Conservation (phyloP, 1,139 yeast genomes). For the Eremothecium gossypii region DNA sequence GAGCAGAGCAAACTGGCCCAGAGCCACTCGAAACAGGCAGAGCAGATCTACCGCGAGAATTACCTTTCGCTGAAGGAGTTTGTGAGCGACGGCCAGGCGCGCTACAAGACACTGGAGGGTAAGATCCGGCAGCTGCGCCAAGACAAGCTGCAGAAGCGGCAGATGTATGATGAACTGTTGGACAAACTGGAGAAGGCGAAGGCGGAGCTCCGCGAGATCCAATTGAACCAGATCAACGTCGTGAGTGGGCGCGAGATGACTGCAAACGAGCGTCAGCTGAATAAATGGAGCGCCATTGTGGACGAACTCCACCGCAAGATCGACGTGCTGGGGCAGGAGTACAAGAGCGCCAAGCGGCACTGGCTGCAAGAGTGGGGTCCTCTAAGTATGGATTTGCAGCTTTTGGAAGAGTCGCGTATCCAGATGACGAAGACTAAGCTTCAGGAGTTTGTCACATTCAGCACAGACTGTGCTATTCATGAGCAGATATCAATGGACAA, state of each 20-base stretch:
- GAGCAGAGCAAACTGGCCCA: slow-evolving; percentile 22
- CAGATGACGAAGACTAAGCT: slow-evolving; percentile 66
- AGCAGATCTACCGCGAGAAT: slow-evolving; percentile 20
- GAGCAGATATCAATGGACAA: slow-evolving; percentile 25
- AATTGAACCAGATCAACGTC: slow-evolving; percentile 46
- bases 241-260: slow-evolving; percentile 75
- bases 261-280: slow-evolving; percentile 52
- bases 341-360: slow-evolving; percentile 45
- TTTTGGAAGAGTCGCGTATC: slow-evolving; percentile 68
- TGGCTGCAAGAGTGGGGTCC: slow-evolving; percentile 78
- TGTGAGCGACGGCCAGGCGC: slow-evolving; percentile 22
- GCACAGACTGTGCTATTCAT: slow-evolving; percentile 20
- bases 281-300: slow-evolving; percentile 44
- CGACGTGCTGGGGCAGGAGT: slow-evolving; percentile 50
- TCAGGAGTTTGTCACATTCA: slow-evolving; percentile 57
- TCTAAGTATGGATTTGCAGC: slow-evolving; percentile 61
- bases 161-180: slow-evolving; percentile 22
- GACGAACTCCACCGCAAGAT: slow-evolving; percentile 40
- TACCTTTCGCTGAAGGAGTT: slow-evolving; percentile 19
- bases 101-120: slow-evolving; percentile 63
- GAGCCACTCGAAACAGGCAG: slow-evolving; percentile 26
- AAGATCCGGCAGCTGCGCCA: slow-evolving; percentile 50
- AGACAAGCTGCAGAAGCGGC: slow-evolving; percentile 25
- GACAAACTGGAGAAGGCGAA: slow-evolving; percentile 23
- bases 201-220: slow-evolving; percentile 21